Conservation (phyloP, 208 protist species). For the Trypanosoma theileri region DNA sequence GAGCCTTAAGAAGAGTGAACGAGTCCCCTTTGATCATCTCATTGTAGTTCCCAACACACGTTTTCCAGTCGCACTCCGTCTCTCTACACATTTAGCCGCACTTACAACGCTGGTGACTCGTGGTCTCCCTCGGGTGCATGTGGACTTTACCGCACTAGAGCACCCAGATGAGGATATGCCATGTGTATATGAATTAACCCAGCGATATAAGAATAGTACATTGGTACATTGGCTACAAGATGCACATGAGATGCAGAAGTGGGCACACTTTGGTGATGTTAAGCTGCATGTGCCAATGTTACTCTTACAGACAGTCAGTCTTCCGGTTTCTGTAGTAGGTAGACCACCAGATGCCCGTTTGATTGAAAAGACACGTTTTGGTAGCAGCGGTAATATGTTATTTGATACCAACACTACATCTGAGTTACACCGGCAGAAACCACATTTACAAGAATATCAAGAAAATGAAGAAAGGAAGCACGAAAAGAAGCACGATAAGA, state of each 20-base stretch:
- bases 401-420: not conserved
- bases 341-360: conserved; percentile 18
- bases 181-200: conserved; percentile 73
- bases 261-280: conserved; percentile 69
- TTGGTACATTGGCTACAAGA: conserved; percentile 89
- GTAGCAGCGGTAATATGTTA: conserved; percentile 25
- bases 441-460: conserved; percentile 17
- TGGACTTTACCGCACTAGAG: conserved; percentile 88
- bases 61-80: conserved; percentile 70
- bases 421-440: not conserved
- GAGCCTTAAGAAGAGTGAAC: conserved; percentile 60
- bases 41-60: conserved; percentile 88
- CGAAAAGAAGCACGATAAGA: not conserved
- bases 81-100: conserved; percentile 84
- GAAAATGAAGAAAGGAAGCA: not conserved
- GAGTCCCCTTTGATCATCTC: conserved; percentile 82
- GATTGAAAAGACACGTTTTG: conserved; percentile 19
- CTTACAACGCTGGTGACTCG: conserved; percentile 72
- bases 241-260: conserved; percentile 87
- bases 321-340: conserved; percentile 35
- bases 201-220: conserved; percentile 71
- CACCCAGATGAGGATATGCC: conserved; percentile 87
- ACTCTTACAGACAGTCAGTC: conserved; percentile 72
- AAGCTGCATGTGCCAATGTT: conserved; percentile 69
- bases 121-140: conserved; percentile 72